Evolutionary conservation across 371 early-diverging fungal species (phyloP).

Genomic region (Synchytrium microbalum): DNA sequence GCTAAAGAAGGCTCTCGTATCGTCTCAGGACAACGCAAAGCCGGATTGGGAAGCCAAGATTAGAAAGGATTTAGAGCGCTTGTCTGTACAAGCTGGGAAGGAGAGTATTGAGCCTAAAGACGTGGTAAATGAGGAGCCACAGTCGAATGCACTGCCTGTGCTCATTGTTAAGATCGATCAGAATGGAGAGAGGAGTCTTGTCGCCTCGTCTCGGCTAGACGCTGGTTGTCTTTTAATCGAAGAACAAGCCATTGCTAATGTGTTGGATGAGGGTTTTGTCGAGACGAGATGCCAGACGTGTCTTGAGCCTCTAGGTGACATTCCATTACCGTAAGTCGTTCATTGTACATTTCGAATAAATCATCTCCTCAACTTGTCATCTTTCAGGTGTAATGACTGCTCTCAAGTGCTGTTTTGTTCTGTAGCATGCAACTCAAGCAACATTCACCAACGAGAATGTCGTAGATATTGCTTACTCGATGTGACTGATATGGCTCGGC

Average conservation of each 20-base stretch:
- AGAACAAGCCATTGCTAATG: not conserved
- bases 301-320: not conserved
- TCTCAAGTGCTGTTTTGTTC: not conserved
- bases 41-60: no score
- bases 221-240: not conserved
- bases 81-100: no score
- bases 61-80: no score
- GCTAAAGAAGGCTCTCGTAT: no score
- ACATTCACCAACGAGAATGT: not conserved
- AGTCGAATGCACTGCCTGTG: no score
- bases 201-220: not conserved
- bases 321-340: not conserved
- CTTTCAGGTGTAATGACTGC: not conserved
- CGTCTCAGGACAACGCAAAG: no score
- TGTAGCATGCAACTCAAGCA: not conserved
- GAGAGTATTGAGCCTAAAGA: no score
- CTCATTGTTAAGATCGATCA: no score
- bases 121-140: no score
- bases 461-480: not conserved
- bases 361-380: not conserved
- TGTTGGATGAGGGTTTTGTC: not conserved
- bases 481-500: not conserved
- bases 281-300: not conserved
- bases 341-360: not conserved
- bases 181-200: not conserved